Conservation (phyloP, 495 filamentous ascomycete genomes). For the Astrocystis sublimbata region DNA sequence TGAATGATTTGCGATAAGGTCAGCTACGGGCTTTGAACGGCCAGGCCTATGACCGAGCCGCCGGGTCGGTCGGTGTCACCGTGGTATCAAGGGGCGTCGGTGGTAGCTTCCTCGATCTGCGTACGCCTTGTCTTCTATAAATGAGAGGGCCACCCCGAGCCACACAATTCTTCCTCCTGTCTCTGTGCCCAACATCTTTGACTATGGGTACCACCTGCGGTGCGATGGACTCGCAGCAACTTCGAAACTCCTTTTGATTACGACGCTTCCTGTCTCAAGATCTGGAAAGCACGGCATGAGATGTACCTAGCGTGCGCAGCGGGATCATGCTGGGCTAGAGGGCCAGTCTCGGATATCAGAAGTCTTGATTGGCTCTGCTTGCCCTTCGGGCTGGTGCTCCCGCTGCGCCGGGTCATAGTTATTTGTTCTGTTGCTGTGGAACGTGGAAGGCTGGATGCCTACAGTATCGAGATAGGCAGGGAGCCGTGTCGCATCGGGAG, state of each 20-base stretch:
- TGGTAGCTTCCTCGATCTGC: no score
- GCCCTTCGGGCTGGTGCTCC: not conserved
- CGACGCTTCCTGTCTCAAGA: not conserved
- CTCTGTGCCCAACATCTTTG: not conserved
- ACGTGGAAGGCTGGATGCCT: not conserved
- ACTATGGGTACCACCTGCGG: not conserved
- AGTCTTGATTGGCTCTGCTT: not conserved
- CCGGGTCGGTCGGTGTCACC: not conserved
- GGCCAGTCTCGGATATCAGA: not conserved
- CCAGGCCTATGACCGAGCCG: not conserved
- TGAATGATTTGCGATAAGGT: not conserved
- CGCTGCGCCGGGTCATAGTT: not conserved
- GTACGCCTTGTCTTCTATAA: not conserved
- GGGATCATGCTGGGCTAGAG: not conserved
- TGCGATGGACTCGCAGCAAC: slow-evolving; percentile 8
- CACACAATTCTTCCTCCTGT: not conserved
- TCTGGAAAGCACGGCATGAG: not conserved
- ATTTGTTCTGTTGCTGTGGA: not conserved
- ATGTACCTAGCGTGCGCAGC: not conserved
- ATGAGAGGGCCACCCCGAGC: not conserved
- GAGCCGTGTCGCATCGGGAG: not conserved
- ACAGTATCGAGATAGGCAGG: not conserved
- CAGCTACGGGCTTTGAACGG: not conserved
- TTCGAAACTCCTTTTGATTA: not conserved
- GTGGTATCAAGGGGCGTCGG: no score